Evolutionary conservation across 225 moss, liverwort and hornwort genomes (phyloP).

Genomic region (Sphagnum tenellum): DNA sequence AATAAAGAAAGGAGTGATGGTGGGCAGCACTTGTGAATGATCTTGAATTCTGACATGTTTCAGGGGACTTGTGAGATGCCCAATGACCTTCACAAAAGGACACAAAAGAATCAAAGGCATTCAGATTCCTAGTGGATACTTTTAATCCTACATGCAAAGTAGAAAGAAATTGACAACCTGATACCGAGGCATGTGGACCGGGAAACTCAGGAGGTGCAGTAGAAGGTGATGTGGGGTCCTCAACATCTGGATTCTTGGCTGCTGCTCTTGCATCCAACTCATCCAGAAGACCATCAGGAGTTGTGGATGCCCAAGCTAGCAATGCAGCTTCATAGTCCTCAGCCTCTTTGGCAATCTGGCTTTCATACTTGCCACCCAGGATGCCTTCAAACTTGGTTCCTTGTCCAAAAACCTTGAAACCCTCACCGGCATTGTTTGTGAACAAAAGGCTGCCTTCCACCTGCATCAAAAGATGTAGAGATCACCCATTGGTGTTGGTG

Average conservation of each 20-base stretch:
- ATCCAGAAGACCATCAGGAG: constrained; percentile 30
- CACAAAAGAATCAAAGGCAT: too few species aligned
- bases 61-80: too few species aligned
- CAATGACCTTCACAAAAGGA: too few species aligned
- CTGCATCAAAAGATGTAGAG: constrained; percentile 15
- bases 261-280: constrained; percentile 18
- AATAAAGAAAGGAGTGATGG: too few species aligned
- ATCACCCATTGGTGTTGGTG: too few species aligned
- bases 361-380: constrained; percentile 32
- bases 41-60: too few species aligned
- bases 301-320: constrained; percentile 9
- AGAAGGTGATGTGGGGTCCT: too few species aligned
- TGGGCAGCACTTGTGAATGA: too few species aligned
- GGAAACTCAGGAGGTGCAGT: too few species aligned
- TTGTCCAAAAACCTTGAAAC: constrained; percentile 58
- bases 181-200: background rate
- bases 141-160: too few species aligned
- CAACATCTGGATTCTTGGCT: background rate
- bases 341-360: constrained; percentile 14
- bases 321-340: constrained; percentile 18
- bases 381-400: constrained; percentile 66
- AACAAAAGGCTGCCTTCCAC: constrained; percentile 59
- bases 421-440: constrained; percentile 62
- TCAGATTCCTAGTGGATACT: too few species aligned
- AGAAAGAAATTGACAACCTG: background rate